Evolutionary conservation across 805 yeast genomes (phyloP).

Genomic region (Monosporozyma solicola): DNA sequence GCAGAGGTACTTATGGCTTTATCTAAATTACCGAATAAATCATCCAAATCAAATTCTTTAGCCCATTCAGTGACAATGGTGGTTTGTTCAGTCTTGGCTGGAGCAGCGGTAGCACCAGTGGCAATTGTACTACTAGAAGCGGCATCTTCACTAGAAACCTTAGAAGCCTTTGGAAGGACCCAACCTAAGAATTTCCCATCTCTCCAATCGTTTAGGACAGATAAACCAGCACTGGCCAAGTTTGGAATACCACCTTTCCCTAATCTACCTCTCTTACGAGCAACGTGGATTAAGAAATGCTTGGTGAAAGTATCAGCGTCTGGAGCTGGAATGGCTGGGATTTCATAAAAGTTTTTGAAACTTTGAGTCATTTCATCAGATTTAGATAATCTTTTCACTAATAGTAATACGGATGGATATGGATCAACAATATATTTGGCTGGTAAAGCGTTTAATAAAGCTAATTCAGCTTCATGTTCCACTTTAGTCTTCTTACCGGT

Average conservation of each 20-base stretch:
- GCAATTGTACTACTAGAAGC: constrained; percentile 25
- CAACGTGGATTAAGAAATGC: constrained; percentile 83
- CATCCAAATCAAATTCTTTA: constrained; percentile 86
- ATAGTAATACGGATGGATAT: constrained; percentile 63
- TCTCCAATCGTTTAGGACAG: constrained; percentile 90
- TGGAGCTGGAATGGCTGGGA: constrained; percentile 70
- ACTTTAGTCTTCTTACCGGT: constrained; percentile 42
- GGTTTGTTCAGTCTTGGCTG: constrained; percentile 47
- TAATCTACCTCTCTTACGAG: constrained; percentile 85
- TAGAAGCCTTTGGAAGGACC: constrained; percentile 63
- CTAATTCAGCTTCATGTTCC: constrained; percentile 81
- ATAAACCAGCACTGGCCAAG: constrained; percentile 70
- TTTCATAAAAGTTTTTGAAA: constrained; percentile 60
- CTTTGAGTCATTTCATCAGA: constrained; percentile 68
- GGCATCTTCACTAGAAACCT: constrained; percentile 18
- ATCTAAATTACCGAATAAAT: constrained; percentile 46
- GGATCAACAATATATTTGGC: constrained; percentile 82
- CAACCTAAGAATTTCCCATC: constrained; percentile 92
- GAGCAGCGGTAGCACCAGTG: constrained; percentile 32
- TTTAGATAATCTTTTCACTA: constrained; percentile 68
- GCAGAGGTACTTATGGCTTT: constrained; percentile 23
- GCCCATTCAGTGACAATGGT: constrained; percentile 88
- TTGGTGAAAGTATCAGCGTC: constrained; percentile 72
- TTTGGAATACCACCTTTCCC: constrained; percentile 93
- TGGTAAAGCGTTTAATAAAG: constrained; percentile 81